A percentile compares a stretch with the other conserved stretches of the same genome.
Conservation (phyloP, 345 rosid species). For the Streptanthus diversifolius region DNA sequence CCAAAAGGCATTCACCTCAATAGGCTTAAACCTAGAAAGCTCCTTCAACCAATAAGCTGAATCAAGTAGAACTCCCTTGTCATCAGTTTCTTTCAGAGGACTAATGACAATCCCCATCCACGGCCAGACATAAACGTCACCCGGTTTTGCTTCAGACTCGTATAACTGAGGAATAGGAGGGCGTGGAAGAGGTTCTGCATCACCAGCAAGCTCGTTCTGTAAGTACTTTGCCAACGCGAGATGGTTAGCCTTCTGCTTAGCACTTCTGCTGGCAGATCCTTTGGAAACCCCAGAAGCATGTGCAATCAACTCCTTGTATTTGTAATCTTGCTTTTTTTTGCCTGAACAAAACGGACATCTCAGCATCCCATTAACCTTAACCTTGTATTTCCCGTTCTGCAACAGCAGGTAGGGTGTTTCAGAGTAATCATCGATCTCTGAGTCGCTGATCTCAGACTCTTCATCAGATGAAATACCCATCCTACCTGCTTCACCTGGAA, state of each 20-base stretch:
- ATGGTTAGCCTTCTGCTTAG: constrained; percentile 76
- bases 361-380: constrained; percentile 55
- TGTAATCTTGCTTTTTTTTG: constrained; percentile 85
- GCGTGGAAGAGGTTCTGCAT: constrained; percentile 38
- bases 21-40: constrained; percentile 58
- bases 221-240: constrained; percentile 71
- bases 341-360: constrained; percentile 85
- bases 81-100: constrained; percentile 33
- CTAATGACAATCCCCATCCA: constrained; percentile 77
- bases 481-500: constrained; percentile 19
- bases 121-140: constrained; percentile 65
- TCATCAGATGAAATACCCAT: constrained; percentile 67
- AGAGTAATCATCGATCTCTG: constrained; percentile 57
- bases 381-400: constrained; percentile 49
- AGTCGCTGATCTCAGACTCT: constrained; percentile 75
- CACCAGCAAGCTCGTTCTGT: constrained; percentile 53
- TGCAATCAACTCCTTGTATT: constrained; percentile 67
- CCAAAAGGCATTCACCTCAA: constrained; percentile 48
- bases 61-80: constrained; percentile 35
- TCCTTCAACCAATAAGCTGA: constrained; percentile 51
- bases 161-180: constrained; percentile 21
- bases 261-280: constrained; percentile 74
- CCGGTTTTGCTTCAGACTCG: constrained; percentile 27
- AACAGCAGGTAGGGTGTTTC: constrained; percentile 56
- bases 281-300: constrained; percentile 82